Evolutionary conservation across 192 early-diverging fungal species (phyloP), one percentile per base, ranked within the genome.

Genomic region (Gonapodya prolifera): DNA sequence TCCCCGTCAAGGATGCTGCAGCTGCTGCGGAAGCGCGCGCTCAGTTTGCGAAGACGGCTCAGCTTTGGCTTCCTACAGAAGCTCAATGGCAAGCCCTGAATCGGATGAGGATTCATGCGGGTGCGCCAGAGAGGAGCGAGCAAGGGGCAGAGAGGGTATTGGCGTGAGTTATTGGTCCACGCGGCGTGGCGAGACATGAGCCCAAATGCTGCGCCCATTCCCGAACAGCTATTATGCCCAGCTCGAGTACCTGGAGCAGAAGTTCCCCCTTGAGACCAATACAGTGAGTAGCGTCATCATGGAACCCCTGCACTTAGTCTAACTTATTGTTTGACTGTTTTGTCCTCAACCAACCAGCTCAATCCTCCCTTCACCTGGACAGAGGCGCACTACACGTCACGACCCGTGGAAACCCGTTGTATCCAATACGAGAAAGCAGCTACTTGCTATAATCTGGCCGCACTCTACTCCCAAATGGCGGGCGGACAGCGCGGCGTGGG

Each of bases 351-450:
- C n/a, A n/a, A n/a, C n/a, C n/a, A n/a, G n/a, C n/a, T n/a, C n/a
- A n/a, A n/a, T n/a, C n/a, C n/a, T n/a, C n/a, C n/a, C n/a, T n/a
- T n/a, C n/a, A n/a, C n/a, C n/a, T n/a, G n/a, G n/a, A n/a, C n/a
- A n/a, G n/a, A n/a, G n/a, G n/a, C n/a, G n/a, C n/a, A n/a, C n/a
- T n/a, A n/a, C n/a, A n/a, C n/a, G n/a, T n/a, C n/a, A n/a, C n/a
- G n/a, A n/a, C n/a, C n/a, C n/a, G n/a, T n/a, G n/a, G n/a, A n/a
- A 29, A 85, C 80, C 28, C 76, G 80, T n/a, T 89, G 86, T 75
- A 88, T 89, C 35, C 87, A 89, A 35, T 89, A 85, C 79, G 88
- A 89, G 81, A 89, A 89, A 74, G 88, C 87, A 0, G 74, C 80
- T 29, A 80, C 81, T 33, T 76, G 86, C 32, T 89, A 82, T 79